Evolutionary conservation across 441 rosid species (phyloP).

Genomic region (Erodium moschatum): DNA sequence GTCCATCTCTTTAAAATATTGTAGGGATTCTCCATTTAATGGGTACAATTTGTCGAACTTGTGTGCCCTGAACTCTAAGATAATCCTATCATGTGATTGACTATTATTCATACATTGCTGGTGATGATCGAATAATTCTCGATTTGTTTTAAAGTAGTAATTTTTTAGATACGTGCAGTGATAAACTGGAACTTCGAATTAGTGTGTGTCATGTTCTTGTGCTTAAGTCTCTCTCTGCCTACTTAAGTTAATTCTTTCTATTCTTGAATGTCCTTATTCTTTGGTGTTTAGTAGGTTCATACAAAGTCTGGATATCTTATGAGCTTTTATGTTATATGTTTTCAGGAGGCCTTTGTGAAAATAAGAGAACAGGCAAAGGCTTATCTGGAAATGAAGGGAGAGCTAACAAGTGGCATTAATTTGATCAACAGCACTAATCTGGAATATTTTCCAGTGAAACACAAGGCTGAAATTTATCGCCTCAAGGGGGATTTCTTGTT

Average conservation of each 20-base stretch:
- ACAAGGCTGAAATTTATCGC: conserved; percentile 80
- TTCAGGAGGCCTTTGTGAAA: conserved; percentile 95
- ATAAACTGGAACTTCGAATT: no score
- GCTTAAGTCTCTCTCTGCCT: background rate
- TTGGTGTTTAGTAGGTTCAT: background rate
- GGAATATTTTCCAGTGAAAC: conserved; percentile 77
- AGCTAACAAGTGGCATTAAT: conserved; percentile 72
- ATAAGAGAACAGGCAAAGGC: conserved; percentile 97
- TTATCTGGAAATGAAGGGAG: conserved; percentile 77
- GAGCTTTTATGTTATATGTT: conserved; percentile 24
- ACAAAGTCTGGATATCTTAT: conserved; percentile 14
- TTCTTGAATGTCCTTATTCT: background rate
- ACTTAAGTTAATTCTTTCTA: background rate
- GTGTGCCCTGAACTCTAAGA: background rate
- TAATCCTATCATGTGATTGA: background rate
- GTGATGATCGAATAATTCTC: no score
- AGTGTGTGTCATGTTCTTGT: background rate
- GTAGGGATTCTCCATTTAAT: background rate
- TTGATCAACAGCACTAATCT: conserved; percentile 81
- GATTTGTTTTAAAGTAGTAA: no score
- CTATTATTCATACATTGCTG: no score
- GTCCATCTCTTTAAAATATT: background rate
- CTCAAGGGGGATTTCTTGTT: conserved; percentile 80
- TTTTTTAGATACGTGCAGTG: no score
- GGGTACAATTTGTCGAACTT: background rate